Conservation (phyloP, 768 basidiomycete genomes). For the Trichaptum fuscoviolaceum region DNA sequence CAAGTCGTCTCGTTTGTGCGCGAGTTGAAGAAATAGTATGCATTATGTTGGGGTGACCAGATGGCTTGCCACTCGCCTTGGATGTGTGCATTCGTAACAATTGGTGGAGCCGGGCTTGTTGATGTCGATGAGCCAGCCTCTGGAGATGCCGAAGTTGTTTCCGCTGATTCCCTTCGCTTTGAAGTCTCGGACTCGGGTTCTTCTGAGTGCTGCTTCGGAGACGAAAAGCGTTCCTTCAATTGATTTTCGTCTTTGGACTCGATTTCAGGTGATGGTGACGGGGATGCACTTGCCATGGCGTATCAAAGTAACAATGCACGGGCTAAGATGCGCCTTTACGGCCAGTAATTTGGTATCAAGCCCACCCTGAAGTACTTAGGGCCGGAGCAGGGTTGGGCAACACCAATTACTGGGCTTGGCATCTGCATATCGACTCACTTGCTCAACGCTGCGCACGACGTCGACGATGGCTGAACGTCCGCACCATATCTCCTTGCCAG, state of each 20-base stretch:
- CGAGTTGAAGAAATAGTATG: constrained; percentile 83
- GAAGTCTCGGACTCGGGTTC: constrained; percentile 11
- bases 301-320: neutral
- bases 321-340: neutral
- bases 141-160: constrained; percentile 1
- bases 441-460: neutral
- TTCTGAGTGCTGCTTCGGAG: constrained; percentile 9
- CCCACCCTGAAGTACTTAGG: neutral
- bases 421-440: neutral
- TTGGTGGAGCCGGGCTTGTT: constrained; percentile 16
- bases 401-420: neutral
- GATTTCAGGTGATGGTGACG: constrained; percentile 12
- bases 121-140: constrained; percentile 8
- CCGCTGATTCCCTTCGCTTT: constrained; percentile 17
- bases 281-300: constrained; percentile 2
- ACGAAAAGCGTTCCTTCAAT: constrained; percentile 8
- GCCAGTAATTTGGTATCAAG: neutral
- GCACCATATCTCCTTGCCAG: neutral
- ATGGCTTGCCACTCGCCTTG: constrained; percentile 68
- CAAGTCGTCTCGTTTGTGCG: constrained; percentile 78
- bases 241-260: constrained; percentile 7
- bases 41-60: constrained; percentile 68
- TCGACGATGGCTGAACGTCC: constrained; percentile 7
- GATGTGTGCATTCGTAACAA: constrained; percentile 13
- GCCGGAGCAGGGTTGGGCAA: neutral